phyloP scores from a whole-genome alignment of 129 eudicot species.

The Flaveria robusta region DNA sequence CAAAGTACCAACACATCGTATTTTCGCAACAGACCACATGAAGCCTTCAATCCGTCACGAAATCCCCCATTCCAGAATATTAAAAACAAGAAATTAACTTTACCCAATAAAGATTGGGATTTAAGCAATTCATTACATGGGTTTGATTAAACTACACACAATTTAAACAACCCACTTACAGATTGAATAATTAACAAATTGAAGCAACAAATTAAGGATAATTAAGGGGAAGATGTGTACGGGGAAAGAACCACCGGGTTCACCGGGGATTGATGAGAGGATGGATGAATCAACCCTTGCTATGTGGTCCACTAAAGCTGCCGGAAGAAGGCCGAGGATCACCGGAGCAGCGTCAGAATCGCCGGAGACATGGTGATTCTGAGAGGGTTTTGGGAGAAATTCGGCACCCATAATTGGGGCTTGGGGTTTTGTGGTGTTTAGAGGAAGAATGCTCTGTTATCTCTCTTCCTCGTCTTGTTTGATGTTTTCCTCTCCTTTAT shows the following conservation, averaged over 20 bases:
- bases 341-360: conserved; percentile 40
- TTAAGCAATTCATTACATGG: conserved; percentile 27
- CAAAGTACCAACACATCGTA: too few relatives aligned
- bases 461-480: conserved; percentile 12
- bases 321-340: conserved; percentile 80
- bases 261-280: conserved; percentile 80
- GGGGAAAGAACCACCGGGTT: conserved; percentile 94
- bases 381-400: conserved; percentile 37
- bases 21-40: too few relatives aligned
- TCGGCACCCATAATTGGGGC: conserved; percentile 43
- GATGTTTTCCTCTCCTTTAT: conserved; percentile 14
- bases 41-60: too few relatives aligned
- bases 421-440: conserved; percentile 10
- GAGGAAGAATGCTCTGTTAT: conserved; percentile 16
- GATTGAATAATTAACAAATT: not conserved
- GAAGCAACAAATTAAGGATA: not conserved
- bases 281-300: conserved; percentile 80
- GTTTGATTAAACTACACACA: not conserved
- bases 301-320: conserved; percentile 91
- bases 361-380: conserved; percentile 10
- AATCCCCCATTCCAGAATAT: too few relatives aligned
- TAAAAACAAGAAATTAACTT: not conserved
- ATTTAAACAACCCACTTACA: not conserved
- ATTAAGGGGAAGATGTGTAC: conserved; percentile 38
- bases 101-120: conserved; percentile 12